These are phyloP conservation scores for Mycena galericulata DNA, from an alignment of 768 basidiomycete genomes.

Conservation along the genomic window DNA sequence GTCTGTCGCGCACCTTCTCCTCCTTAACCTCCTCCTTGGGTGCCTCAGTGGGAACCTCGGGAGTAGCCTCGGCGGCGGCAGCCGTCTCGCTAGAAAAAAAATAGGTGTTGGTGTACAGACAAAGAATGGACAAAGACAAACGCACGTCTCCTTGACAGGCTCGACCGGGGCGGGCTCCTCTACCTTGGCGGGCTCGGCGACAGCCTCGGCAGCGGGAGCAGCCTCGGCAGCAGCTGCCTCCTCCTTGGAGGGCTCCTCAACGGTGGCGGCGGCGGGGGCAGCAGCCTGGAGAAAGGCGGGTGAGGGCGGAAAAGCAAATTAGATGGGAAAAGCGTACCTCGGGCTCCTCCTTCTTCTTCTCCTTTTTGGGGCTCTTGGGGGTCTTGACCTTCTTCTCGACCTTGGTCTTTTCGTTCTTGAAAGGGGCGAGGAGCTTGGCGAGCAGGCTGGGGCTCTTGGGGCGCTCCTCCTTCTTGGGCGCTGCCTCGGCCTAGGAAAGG, in stretches of 20 bases:
- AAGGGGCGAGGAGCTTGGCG: constrained; percentile 81
- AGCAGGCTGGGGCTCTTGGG: constrained; percentile 86
- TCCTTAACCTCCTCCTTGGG: constrained; percentile 60
- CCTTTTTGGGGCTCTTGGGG: constrained; percentile 84
- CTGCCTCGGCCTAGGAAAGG: constrained; percentile 52
- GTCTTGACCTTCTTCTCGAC: constrained; percentile 72
- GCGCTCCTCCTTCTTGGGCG: constrained; percentile 78
- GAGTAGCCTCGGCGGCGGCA: constrained; percentile 48
- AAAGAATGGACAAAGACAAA: constrained; percentile 23
- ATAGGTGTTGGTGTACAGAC: neutral
- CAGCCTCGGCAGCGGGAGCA: constrained; percentile 50
- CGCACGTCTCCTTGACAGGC: constrained; percentile 80
- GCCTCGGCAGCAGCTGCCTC: constrained; percentile 51
- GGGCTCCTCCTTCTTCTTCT: constrained; percentile 82
- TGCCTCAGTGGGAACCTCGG: constrained; percentile 55
- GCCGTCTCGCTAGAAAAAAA: constrained; percentile 54
- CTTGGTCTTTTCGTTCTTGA: constrained; percentile 78
- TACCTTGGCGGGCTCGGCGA: constrained; percentile 52
- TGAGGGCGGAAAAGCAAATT: constrained; percentile 11
- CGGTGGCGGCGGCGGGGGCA: constrained; percentile 50
- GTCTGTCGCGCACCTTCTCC: constrained; percentile 48
- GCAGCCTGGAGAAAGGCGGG: constrained; percentile 42
- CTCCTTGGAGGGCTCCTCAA: constrained; percentile 54
- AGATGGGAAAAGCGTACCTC: constrained; percentile 55
- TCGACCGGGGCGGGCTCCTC: constrained; percentile 65